Evolutionary conservation across 2,329 filamentous ascomycete genomes (phyloP).

Genomic region (Clarireedia sp.): DNA sequence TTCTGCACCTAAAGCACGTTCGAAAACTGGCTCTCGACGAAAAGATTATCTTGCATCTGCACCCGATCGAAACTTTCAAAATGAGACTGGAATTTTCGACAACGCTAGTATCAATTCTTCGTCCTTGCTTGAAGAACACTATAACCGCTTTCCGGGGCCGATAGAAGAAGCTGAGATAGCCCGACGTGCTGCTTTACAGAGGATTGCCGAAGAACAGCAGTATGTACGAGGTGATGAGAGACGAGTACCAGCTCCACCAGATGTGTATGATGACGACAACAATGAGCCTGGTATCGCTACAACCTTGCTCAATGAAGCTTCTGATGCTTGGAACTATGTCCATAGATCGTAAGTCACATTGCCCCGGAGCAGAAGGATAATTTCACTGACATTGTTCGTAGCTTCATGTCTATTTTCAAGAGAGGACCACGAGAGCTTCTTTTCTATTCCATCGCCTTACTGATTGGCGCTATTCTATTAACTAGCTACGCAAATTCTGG

Average conservation of each 20-base stretch:
- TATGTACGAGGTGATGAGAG: neutral
- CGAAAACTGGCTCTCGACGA: neutral
- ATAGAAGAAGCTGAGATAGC: conserved; percentile 10
- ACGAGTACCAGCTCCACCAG: neutral
- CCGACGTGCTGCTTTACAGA: neutral
- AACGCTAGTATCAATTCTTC: conserved; percentile 29
- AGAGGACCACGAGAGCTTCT: too few relatives aligned
- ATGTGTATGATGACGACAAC: neutral
- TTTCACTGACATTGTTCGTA: too few relatives aligned
- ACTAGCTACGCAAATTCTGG: neutral
- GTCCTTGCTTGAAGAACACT: conserved; percentile 10
- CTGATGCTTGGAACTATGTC: too few relatives aligned
- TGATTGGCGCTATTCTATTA: too few relatives aligned
- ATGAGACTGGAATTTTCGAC: conserved; percentile 32
- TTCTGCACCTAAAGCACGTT: neutral
- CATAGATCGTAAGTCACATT: too few relatives aligned
- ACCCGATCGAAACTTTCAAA: conserved; percentile 27
- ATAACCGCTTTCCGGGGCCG: neutral
- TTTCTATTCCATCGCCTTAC: too few relatives aligned
- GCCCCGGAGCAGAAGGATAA: too few relatives aligned
- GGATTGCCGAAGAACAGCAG: conserved; percentile 12
- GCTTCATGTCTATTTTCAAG: too few relatives aligned
- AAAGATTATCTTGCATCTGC: neutral
- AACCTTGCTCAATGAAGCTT: neutral
- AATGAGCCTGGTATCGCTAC: neutral